Base-by-base conservation (phyloP, 768 basidiomycete species). In the Hypsizygus marmoreus region DNA sequence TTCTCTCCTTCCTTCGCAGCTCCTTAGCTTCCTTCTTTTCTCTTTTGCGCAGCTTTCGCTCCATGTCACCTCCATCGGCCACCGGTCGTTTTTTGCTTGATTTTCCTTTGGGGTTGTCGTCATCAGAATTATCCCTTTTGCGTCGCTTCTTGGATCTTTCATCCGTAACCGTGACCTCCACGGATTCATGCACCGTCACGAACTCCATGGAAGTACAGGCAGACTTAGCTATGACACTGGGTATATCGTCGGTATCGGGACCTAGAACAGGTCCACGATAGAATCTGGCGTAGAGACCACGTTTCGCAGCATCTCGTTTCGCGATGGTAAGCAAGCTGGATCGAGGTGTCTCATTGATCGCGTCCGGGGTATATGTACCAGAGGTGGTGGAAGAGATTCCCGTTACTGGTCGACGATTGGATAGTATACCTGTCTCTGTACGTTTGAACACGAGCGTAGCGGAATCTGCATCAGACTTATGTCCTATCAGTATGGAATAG, bases 271-370 rank as follows among this genome's bases (percentile, higher is more conserved):
- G 82, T 0, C 92, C 94, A 17, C 85, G 80, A 58, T 86, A 88
- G 64, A 97, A 95, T 47, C 75, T 74, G 4, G 90, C 74, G 62
- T 97, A 97, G 3, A 97, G 74, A 14, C 73, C 75, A 9, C 79
- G 74, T 49, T 77, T 81, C 0, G 92, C 94, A 8, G 88, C 82
- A 53, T 91, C 87, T 34, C 86, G 75, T 64, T 91, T 91, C 4
- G 91, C 88, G 3, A 69, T 63, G 0, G 80, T 70, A 42, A 92
- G 59, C 10, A 91, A 64, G 45, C 71, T 81, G 14, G 75, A 65
- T 34, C 70, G 73, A 5, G 72, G 67, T 6, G 48, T 51, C 16
- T 54, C 46, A 26, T 61, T 58, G 11, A 50, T 52, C 28, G 44
- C 33, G 14, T 69, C 58, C 5, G 75, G 75, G 12, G 74, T 80